These are phyloP conservation scores for Zalerion maritima DNA, from an alignment of 495 filamentous ascomycete species.

Conservation along the genomic window DNA sequence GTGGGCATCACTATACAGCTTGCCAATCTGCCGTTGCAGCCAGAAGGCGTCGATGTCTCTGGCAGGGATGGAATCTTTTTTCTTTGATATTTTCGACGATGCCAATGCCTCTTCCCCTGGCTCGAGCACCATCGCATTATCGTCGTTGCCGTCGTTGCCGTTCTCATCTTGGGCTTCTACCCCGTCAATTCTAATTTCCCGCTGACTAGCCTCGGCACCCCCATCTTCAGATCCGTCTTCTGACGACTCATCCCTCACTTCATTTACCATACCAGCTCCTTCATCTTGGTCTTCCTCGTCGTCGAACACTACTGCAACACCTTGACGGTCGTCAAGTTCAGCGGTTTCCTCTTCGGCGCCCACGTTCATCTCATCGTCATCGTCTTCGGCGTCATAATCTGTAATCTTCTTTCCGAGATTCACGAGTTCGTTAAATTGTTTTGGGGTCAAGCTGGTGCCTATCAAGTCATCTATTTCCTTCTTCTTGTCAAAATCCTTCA, in stretches of 20 bases:
- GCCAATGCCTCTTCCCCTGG: constrained; percentile 26
- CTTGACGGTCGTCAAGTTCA: constrained; percentile 84
- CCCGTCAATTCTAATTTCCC: too few relatives aligned
- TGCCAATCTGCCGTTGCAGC: constrained; percentile 84
- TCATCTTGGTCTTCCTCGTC: constrained; percentile 90
- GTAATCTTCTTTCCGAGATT: constrained; percentile 98
- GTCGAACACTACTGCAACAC: constrained; percentile 92
- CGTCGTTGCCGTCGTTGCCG: constrained; percentile 32
- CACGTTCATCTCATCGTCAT: constrained; percentile 77
- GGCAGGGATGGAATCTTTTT: constrained; percentile 54
- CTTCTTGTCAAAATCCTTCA: constrained; percentile 98
- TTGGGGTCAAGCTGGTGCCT: constrained; percentile 64
- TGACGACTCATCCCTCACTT: constrained; percentile 73
- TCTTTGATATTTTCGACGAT: constrained; percentile 20
- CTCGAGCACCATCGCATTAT: constrained; percentile 72
- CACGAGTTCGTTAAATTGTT: constrained; percentile 92
- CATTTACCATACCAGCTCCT: constrained; percentile 57
- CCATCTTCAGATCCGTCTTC: constrained; percentile 50
- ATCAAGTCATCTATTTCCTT: constrained; percentile 91
- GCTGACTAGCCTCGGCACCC: constrained; percentile 33
- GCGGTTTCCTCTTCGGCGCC: constrained; percentile 42
- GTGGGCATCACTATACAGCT: constrained; percentile 78
- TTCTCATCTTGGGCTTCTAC: constrained; percentile 38
- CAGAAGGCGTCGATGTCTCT: constrained; percentile 94
- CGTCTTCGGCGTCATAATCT: constrained; percentile 93